phyloP scores from a whole-genome alignment of 2,329 filamentous ascomycete species.

The Cadophora sp. region DNA sequence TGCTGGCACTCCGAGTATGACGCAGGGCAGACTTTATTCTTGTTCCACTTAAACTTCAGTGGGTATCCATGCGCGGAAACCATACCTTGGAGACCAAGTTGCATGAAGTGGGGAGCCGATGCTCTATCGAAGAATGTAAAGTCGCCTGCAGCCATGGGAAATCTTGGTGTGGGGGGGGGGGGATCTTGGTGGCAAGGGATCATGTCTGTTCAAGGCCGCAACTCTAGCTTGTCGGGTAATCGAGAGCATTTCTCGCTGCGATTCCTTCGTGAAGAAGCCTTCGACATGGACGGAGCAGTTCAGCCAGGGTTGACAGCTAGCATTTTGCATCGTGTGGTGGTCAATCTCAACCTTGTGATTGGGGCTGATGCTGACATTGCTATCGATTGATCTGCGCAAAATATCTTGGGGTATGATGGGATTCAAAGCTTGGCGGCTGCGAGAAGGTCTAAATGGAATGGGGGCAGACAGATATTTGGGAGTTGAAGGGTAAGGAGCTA shows the following conservation, averaged over 20 bases:
- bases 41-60: neutral
- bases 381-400: neutral
- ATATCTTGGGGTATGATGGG: neutral
- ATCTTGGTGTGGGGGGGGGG: neutral
- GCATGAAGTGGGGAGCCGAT: neutral
- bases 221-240: neutral
- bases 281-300: neutral
- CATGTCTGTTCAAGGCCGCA: neutral
- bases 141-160: neutral
- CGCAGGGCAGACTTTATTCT: neutral
- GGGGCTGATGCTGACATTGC: neutral
- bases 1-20: neutral
- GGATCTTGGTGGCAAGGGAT: neutral
- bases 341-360: constrained; percentile 1
- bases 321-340: neutral
- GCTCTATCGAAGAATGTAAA: neutral
- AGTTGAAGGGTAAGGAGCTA: neutral
- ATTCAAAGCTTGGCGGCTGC: neutral
- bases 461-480: neutral
- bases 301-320: neutral
- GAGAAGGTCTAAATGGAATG: neutral
- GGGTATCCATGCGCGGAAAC: neutral
- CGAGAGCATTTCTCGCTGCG: neutral
- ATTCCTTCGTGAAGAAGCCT: neutral
- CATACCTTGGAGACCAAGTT: neutral